phyloP scores from a whole-genome alignment of 1,139 yeast genomes.

The Debaryomyces udenii region DNA sequence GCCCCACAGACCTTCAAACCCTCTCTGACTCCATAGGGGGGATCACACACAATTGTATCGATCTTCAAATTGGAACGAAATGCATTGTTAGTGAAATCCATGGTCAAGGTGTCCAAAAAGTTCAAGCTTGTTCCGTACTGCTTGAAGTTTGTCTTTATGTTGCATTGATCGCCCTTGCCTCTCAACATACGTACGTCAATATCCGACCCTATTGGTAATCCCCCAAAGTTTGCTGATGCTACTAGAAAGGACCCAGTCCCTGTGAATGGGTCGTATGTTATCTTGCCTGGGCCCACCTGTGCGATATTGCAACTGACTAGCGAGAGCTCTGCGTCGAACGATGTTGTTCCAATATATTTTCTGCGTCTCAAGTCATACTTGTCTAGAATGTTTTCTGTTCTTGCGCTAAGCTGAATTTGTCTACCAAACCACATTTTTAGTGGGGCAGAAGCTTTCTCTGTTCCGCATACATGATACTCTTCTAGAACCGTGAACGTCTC shows the following conservation, averaged over 20 bases:
- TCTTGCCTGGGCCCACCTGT: slow-evolving; percentile 63
- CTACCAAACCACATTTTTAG: slow-evolving; percentile 74
- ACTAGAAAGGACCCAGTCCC: slow-evolving; percentile 96
- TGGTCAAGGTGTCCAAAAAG: slow-evolving; percentile 76
- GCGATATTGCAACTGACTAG: slow-evolving; percentile 85
- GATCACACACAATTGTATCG: slow-evolving; percentile 91
- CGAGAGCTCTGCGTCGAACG: slow-evolving; percentile 89
- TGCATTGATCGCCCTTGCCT: slow-evolving; percentile 61
- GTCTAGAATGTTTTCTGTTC: slow-evolving; percentile 67
- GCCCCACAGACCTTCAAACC: slow-evolving; percentile 94
- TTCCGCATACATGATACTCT: slow-evolving; percentile 59
- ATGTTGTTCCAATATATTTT: slow-evolving; percentile 91
- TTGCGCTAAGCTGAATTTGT: slow-evolving; percentile 63
- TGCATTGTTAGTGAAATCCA: slow-evolving; percentile 95
- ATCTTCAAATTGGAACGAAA: slow-evolving; percentile 62
- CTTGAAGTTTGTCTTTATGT: slow-evolving; percentile 67
- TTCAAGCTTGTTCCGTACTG: slow-evolving; percentile 65
- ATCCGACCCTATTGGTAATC: slow-evolving; percentile 82
- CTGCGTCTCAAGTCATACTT: slow-evolving; percentile 80
- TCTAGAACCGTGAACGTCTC: slow-evolving; percentile 73
- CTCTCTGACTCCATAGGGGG: slow-evolving; percentile 97
- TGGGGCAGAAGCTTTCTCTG: slow-evolving; percentile 57
- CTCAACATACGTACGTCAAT: slow-evolving; percentile 83
- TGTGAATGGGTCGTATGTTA: slow-evolving; percentile 91
- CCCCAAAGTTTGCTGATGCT: slow-evolving; percentile 87